These are phyloP conservation scores for Trichoderma atroviride DNA, from an alignment of 2,329 filamentous ascomycete genomes.

Conservation along the genomic window DNA sequence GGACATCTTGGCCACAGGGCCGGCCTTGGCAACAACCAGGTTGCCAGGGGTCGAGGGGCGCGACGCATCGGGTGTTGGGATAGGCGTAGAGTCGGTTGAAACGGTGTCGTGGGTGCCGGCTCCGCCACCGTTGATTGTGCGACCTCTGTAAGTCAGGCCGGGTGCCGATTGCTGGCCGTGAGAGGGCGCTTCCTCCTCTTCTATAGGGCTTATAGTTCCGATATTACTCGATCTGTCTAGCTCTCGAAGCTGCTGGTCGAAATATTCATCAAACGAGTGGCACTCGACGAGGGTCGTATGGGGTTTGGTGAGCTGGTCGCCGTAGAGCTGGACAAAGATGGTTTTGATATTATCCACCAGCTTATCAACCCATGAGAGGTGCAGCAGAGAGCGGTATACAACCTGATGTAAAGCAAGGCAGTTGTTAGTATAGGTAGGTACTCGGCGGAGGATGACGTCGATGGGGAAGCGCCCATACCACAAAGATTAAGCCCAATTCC, in stretches of 20 bases:
- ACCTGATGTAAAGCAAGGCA: constrained; percentile 58
- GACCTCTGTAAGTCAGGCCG: constrained; percentile 46
- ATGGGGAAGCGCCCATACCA: constrained; percentile 55
- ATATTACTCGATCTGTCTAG: constrained; percentile 61
- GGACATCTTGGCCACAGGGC: constrained; percentile 76
- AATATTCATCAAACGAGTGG: constrained; percentile 83
- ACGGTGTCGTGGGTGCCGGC: constrained; percentile 39
- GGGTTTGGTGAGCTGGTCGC: constrained; percentile 79
- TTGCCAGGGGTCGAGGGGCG: constrained; percentile 78
- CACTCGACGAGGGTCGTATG: constrained; percentile 80
- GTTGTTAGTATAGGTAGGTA: constrained; percentile 29
- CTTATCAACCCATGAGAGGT: constrained; percentile 96
- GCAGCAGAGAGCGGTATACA: constrained; percentile 92
- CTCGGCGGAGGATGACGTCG: neutral
- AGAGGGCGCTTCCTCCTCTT: constrained; percentile 41
- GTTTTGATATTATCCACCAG: constrained; percentile 93
- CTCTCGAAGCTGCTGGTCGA: constrained; percentile 87
- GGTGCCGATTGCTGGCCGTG: constrained; percentile 40
- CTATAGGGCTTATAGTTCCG: constrained; percentile 17
- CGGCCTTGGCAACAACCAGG: constrained; percentile 68
- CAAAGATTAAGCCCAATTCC: constrained; percentile 92
- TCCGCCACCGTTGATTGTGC: constrained; percentile 38
- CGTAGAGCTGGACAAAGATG: constrained; percentile 88
- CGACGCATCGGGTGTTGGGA: constrained; percentile 73
- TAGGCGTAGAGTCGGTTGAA: constrained; percentile 70